Evolutionary conservation across 208 protist genomes (phyloP).

Genomic region (Balamuthia mandrillaris): DNA sequence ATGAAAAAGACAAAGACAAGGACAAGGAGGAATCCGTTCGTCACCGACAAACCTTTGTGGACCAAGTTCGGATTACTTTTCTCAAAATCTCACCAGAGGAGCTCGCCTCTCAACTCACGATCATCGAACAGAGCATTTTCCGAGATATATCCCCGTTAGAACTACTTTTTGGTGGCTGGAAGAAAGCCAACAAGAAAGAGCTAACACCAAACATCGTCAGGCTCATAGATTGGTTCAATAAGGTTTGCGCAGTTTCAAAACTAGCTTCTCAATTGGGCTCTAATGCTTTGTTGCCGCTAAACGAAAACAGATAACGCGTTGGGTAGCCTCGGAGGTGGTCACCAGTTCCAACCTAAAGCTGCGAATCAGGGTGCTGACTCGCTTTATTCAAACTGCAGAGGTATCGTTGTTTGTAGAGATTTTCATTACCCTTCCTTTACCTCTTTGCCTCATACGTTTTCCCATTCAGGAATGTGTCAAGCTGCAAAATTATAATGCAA

Average conservation of each 20-base stretch:
- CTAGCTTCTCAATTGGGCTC: too few species aligned
- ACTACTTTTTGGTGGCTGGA: background rate
- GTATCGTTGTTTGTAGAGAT: too few species aligned
- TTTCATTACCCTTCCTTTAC: too few species aligned
- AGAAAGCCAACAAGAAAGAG: background rate
- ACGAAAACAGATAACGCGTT: too few species aligned
- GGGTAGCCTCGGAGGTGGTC: background rate
- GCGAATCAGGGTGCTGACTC: background rate
- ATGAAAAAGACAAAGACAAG: too few species aligned
- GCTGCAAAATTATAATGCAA: too few species aligned
- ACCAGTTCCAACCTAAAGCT: background rate
- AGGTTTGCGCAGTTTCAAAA: background rate
- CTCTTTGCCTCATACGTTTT: too few species aligned
- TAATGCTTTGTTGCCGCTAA: too few species aligned
- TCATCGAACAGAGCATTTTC: background rate
- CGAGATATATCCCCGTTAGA: background rate
- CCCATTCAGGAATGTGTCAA: too few species aligned
- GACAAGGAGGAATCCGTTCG: too few species aligned
- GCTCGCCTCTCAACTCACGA: background rate
- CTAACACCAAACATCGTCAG: background rate
- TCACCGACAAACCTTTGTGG: too few species aligned
- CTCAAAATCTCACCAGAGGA: background rate
- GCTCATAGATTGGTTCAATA: background rate
- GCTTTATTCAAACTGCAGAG: background rate
- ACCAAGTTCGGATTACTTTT: background rate